These are phyloP conservation scores for Gnomoniopsis sp. DNA, from an alignment of 2,329 filamentous ascomycete species.

Conservation along the genomic window DNA sequence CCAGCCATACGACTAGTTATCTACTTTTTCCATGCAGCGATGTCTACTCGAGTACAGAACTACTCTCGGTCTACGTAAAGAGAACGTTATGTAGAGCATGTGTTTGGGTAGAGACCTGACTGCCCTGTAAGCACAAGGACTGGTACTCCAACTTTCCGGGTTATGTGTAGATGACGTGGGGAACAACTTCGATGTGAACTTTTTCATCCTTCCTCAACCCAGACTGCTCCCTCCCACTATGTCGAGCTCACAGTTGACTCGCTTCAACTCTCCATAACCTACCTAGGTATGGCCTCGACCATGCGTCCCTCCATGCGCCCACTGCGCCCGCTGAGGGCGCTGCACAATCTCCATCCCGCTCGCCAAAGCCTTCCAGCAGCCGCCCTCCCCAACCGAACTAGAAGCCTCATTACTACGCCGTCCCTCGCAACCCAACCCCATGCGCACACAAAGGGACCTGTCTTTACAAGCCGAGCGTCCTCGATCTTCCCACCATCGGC, in stretches of 20 bases:
- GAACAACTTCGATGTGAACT: background rate
- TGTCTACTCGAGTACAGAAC: too few relatives aligned
- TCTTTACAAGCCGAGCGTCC: background rate
- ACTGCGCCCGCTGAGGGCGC: background rate
- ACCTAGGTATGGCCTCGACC: conserved; percentile 11
- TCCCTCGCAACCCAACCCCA: background rate
- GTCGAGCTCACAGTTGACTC: background rate
- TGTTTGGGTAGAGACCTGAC: background rate
- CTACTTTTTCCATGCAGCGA: too few relatives aligned
- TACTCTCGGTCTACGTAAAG: too few relatives aligned
- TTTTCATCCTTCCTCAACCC: conserved; percentile 6
- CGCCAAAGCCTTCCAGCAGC: background rate
- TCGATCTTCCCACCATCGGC: background rate
- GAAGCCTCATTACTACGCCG: conserved; percentile 16
- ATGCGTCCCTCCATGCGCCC: conserved; percentile 8
- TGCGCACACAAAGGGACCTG: background rate
- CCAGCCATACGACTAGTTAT: background rate
- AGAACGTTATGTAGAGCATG: too few relatives aligned
- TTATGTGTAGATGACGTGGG: conserved; percentile 15
- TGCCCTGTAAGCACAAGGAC: background rate
- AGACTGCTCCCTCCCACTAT: conserved; percentile 13
- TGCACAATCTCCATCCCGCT: background rate
- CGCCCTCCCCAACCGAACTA: background rate
- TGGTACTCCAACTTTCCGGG: background rate
- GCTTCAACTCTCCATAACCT: background rate